phyloP scores from a whole-genome alignment of 2,329 filamentous ascomycete species.

The Byssothecium circinans region DNA sequence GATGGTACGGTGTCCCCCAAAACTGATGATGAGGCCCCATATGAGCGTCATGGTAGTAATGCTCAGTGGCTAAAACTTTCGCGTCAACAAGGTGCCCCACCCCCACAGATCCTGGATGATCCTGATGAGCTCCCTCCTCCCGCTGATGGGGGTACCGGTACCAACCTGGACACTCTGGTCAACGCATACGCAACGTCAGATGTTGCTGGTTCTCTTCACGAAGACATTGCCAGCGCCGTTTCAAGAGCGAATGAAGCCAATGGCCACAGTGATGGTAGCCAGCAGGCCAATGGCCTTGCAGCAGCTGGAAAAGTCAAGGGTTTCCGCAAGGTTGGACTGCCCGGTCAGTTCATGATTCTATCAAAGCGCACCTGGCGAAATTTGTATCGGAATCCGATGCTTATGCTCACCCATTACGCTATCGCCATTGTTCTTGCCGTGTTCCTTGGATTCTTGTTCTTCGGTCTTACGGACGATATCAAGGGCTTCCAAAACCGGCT shows the following conservation, averaged over 20 bases:
- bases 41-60: slow-evolving; percentile 53
- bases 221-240: slow-evolving; percentile 76
- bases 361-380: slow-evolving; percentile 95
- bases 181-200: slow-evolving; percentile 75
- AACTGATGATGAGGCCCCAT: slow-evolving; percentile 62
- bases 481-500: slow-evolving; percentile 97
- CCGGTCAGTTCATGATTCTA: slow-evolving; percentile 83
- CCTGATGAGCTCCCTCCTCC: slow-evolving; percentile 62
- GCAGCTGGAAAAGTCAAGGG: slow-evolving; percentile 70
- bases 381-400: slow-evolving; percentile 92
- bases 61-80: slow-evolving; percentile 63
- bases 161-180: slow-evolving; percentile 81
- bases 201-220: slow-evolving; percentile 70
- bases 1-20: slow-evolving; percentile 59
- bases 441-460: slow-evolving; percentile 93
- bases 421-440: slow-evolving; percentile 94
- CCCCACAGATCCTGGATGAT: slow-evolving; percentile 69
- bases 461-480: slow-evolving; percentile 93
- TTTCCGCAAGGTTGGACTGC: slow-evolving; percentile 78
- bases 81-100: slow-evolving; percentile 55
- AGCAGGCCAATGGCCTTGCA: slow-evolving; percentile 53
- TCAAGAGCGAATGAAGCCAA: slow-evolving; percentile 68
- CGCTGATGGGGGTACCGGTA: slow-evolving; percentile 61
- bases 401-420: slow-evolving; percentile 98
- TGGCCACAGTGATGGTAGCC: slow-evolving; percentile 60